Percentiles rank a stretch among this genome's conserved stretches.
Evolutionary conservation across 305 asterid species (phyloP).

Genomic region (Coffea humblotiana): DNA sequence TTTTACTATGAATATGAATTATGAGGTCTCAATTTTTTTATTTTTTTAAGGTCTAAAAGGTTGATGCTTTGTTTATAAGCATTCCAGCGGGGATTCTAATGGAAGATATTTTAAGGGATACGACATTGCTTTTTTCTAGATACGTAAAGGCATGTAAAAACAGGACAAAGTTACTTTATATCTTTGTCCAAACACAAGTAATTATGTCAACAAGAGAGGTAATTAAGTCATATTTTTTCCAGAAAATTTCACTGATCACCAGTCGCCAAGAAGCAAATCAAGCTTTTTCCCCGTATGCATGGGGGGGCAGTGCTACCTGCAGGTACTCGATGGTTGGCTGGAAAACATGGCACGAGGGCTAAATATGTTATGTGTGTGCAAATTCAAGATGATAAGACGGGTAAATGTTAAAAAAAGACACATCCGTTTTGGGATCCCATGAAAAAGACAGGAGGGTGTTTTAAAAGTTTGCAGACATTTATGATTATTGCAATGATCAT

Average conservation of each 20-base stretch:
- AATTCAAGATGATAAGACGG: neutral
- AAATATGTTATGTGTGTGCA: neutral
- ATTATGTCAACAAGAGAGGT: no score
- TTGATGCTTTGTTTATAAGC: neutral
- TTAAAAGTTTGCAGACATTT: neutral
- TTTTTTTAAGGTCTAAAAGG: neutral
- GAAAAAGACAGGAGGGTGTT: neutral
- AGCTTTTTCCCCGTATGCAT: no score
- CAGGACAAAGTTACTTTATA: neutral
- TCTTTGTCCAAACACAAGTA: neutral
- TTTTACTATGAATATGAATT: no score
- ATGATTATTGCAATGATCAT: neutral
- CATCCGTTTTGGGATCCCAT: neutral
- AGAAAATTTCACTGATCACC: no score
- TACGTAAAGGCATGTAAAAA: no score
- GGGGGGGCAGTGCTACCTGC: no score
- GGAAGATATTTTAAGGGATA: neutral
- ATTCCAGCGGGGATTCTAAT: neutral
- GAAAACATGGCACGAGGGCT: neutral
- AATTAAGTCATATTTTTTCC: no score
- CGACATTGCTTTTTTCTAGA: no score
- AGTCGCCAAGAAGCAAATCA: no score
- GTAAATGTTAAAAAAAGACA: neutral
- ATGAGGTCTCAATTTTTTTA: neutral
- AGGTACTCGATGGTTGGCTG: no score